phyloP scores from a whole-genome alignment of 495 filamentous ascomycete genomes.

The Amorphotheca resinae region DNA sequence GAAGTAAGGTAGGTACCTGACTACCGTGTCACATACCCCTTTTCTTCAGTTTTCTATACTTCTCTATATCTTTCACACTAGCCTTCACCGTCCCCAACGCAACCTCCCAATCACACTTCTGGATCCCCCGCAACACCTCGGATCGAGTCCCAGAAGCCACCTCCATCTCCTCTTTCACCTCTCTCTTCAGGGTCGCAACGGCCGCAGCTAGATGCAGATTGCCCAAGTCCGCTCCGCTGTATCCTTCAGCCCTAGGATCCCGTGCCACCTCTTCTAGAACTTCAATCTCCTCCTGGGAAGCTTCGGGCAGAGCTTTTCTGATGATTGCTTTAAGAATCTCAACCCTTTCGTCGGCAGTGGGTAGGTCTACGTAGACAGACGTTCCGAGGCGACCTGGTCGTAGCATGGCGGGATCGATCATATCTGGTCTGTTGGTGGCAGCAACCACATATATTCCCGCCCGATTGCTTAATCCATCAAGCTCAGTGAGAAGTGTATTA shows the following conservation, averaged over 20 bases:
- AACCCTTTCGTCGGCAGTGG: conserved; percentile 62
- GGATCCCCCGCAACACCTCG: conserved; percentile 29
- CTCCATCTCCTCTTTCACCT: conserved; percentile 21
- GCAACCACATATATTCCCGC: conserved; percentile 89
- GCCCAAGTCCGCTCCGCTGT: conserved; percentile 80
- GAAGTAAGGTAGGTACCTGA: too few species aligned
- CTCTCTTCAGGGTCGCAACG: conserved; percentile 58
- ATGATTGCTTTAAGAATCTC: conserved; percentile 75
- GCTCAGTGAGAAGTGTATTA: conserved; percentile 91
- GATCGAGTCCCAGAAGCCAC: conserved; percentile 13
- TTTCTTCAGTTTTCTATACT: conserved; percentile 51
- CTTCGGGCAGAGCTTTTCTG: conserved; percentile 43
- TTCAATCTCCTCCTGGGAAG: conserved; percentile 21
- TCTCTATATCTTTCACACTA: conserved; percentile 65
- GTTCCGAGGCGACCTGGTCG: conserved; percentile 85
- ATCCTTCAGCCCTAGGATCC: conserved; percentile 59
- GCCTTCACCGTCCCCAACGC: conserved; percentile 61
- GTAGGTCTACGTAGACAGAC: conserved; percentile 80
- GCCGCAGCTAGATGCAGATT: conserved; percentile 67
- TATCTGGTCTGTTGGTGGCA: conserved; percentile 89
- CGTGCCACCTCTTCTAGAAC: conserved; percentile 48
- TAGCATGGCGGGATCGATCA: conserved; percentile 92
- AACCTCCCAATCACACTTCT: conserved; percentile 61
- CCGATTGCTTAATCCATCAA: conserved; percentile 75
- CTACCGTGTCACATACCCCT: conserved; percentile 24